phyloP scores from a whole-genome alignment of 108 stramenopile species.

The Nitzschia sp. region DNA sequence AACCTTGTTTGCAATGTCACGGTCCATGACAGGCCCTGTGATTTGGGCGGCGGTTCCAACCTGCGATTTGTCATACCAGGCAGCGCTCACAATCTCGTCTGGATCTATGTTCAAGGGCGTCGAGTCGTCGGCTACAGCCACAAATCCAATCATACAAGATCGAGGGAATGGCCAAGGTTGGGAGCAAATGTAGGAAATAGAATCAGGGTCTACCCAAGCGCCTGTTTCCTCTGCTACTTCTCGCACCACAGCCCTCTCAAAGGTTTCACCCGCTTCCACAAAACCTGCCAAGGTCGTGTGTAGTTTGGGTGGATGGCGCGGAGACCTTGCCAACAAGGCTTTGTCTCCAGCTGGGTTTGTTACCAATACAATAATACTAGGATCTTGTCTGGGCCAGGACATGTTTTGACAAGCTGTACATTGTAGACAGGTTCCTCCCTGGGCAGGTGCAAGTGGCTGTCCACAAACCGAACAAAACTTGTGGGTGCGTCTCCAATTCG shows the following conservation, averaged over 20 bases:
- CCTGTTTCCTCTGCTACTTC: constrained; percentile 83
- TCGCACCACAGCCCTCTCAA: constrained; percentile 68
- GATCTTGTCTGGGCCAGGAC: constrained; percentile 81
- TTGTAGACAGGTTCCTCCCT: constrained; percentile 62
- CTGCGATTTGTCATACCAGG: constrained; percentile 62
- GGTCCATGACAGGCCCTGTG: constrained; percentile 60
- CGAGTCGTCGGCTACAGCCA: constrained; percentile 51
- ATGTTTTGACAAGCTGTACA: constrained; percentile 44
- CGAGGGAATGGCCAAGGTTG: constrained; percentile 90
- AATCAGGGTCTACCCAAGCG: constrained; percentile 42
- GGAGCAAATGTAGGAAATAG: constrained; percentile 57
- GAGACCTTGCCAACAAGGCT: constrained; percentile 66
- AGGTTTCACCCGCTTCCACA: constrained; percentile 85
- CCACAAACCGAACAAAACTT: constrained; percentile 66
- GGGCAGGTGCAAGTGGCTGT: constrained; percentile 28
- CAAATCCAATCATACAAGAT: constrained; percentile 74
- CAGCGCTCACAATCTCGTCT: constrained; percentile 66
- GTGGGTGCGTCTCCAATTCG: constrained; percentile 58
- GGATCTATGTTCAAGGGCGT: constrained; percentile 53
- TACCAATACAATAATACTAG: constrained; percentile 72
- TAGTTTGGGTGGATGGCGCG: constrained; percentile 63
- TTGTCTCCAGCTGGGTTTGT: constrained; percentile 45
- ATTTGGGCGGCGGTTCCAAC: constrained; percentile 52
- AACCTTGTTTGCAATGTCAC: constrained; percentile 51
- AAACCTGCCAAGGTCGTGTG: constrained; percentile 82